Evolutionary conservation across 2,329 filamentous ascomycete species (phyloP), one percentile per base, ranked within the genome.

Genomic region (Sclerotinia borealis): DNA sequence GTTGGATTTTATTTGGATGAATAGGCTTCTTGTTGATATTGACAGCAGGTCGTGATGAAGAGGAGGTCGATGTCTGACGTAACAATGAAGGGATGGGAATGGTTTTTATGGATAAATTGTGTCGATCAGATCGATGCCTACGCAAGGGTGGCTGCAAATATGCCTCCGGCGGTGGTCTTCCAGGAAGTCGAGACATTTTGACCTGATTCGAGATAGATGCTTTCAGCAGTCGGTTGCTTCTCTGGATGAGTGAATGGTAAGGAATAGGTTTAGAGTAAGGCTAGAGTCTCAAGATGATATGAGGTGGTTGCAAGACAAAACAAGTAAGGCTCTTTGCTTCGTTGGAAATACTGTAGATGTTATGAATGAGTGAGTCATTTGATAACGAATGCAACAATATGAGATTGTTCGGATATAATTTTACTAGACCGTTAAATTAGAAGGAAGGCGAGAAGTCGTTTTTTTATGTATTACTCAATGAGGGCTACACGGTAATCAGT

Each of bases 1-100:
- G 68, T 27, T 60, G 54, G 39, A 67, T 27, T 50, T 72, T 73
- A 5, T 69, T 59, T 7, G 27, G 36, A 8, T 67, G 65, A 29
- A 73, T 73, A 15, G 66, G 51, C 27, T 69, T 65, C 39, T 56
- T 55, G 34, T n/a, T 9, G 13, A 25, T 15, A 37, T 13, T 29
- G 4, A n/a, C 8, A 11, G 37, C 11, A 19, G 22, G n/a, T 10
- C 45, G 49, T 15, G 39, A 34, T 27, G 59, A 55, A 11, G 43
- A 49, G 25, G 65, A 65, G 4, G 60, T 58, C 7, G 64, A 56
- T 27, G 25, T 45, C 36, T 65, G 63, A 6, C 59, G 60, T 22
- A 58, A 60, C 31, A 69, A 66, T 22, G 68, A 66, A 8, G 58
- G 52, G 27, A 59, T 41, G 17, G 27, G 17, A 36, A 11, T 4